These are phyloP conservation scores for Apodospora peruviana DNA, from an alignment of 495 filamentous ascomycete genomes.

Conservation along the genomic window DNA sequence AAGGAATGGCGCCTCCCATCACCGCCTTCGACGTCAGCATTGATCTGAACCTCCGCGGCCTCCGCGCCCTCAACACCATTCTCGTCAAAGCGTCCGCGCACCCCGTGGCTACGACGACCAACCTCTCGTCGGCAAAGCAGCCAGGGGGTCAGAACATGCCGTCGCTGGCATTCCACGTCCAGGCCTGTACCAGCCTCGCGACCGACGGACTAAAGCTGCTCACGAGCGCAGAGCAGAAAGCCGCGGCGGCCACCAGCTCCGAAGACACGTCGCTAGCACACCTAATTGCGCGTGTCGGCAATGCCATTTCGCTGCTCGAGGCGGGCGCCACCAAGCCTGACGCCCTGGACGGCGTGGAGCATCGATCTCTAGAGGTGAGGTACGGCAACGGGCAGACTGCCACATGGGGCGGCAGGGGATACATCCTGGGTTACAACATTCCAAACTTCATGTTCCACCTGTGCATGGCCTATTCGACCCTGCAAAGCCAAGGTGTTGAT, in stretches of 20 bases:
- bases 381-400: constrained; percentile 4
- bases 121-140: not conserved
- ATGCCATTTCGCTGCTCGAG: not conserved
- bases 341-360: not conserved
- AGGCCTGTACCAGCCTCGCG: not conserved
- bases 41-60: constrained; percentile 1
- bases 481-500: constrained; percentile 2
- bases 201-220: not conserved
- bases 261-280: not conserved
- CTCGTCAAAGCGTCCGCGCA: constrained; percentile 2
- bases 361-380: not conserved
- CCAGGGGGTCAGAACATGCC: not conserved
- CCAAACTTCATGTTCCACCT: constrained; percentile 7
- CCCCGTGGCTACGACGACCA: not conserved
- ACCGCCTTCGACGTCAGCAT: constrained; percentile 4
- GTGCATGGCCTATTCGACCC: constrained; percentile 4
- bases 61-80: not conserved
- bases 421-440: not conserved
- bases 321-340: not conserved
- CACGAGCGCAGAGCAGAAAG: not conserved
- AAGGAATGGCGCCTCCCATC: constrained; percentile 1
- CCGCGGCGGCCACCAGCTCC: not conserved
- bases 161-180: constrained; percentile 2
- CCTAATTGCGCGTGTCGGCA: constrained; percentile 1
- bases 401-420: constrained; percentile 1